phyloP scores from a whole-genome alignment of 2,329 filamentous ascomycete genomes.

The Sphaceloma murrayae region DNA sequence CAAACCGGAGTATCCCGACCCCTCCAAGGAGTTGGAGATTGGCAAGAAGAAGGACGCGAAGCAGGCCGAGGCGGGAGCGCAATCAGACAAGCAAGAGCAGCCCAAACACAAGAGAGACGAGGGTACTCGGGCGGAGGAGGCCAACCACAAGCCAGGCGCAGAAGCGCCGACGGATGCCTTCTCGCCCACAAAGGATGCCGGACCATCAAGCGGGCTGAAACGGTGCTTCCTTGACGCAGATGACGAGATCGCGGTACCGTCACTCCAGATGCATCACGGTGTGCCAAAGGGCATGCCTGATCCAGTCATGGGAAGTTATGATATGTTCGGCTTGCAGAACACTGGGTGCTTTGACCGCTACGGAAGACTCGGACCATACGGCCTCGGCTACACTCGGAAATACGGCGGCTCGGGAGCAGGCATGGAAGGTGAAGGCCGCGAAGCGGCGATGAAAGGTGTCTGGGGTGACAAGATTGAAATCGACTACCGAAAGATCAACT shows the following conservation, averaged over 20 bases:
- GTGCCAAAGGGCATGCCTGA: constrained; percentile 77
- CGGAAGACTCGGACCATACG: constrained; percentile 80
- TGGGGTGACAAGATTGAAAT: constrained; percentile 65
- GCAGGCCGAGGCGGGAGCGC: constrained; percentile 17
- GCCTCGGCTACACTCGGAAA: constrained; percentile 70
- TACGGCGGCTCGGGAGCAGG: constrained; percentile 78
- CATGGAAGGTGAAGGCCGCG: constrained; percentile 65
- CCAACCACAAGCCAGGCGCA: constrained; percentile 28
- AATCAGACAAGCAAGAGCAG: constrained; percentile 20
- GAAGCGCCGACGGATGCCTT: constrained; percentile 47
- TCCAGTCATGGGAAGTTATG: constrained; percentile 76
- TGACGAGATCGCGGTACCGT: constrained; percentile 56
- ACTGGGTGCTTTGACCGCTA: constrained; percentile 91
- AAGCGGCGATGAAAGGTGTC: constrained; percentile 62
- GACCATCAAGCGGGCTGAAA: background rate
- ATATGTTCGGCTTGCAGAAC: constrained; percentile 65
- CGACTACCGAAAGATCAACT: constrained; percentile 67
- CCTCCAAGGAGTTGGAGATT: constrained; percentile 37
- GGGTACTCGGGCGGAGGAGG: background rate
- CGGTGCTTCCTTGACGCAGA: constrained; percentile 65
- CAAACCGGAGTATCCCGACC: constrained; percentile 68
- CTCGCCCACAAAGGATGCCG: constrained; percentile 49
- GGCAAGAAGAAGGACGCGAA: constrained; percentile 25
- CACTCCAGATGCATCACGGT: constrained; percentile 64
- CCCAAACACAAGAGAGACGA: constrained; percentile 21